phyloP scores from a whole-genome alignment of 1,139 yeast species.

The Eremothecium coryli region DNA sequence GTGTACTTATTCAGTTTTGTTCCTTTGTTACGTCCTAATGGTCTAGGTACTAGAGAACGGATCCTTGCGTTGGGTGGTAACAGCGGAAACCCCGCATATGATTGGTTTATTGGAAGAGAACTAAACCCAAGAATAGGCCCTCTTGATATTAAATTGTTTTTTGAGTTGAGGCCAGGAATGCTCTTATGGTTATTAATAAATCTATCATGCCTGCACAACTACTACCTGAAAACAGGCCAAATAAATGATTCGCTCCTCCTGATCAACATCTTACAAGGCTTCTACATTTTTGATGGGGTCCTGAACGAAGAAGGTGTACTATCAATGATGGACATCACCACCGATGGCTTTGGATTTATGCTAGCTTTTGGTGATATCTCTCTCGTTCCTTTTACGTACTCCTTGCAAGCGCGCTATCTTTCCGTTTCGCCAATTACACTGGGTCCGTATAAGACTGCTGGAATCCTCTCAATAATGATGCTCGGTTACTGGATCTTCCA shows the following conservation, averaged over 20 bases:
- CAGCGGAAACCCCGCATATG: constrained; percentile 64
- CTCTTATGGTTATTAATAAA: constrained; percentile 76
- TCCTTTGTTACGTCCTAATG: constrained; percentile 44
- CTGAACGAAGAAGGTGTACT: constrained; percentile 81
- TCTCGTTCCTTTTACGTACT: constrained; percentile 88
- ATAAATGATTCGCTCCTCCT: constrained; percentile 66
- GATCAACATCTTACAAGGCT: constrained; percentile 61
- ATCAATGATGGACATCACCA: constrained; percentile 91
- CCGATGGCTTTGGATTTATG: constrained; percentile 98
- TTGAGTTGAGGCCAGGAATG: constrained; percentile 94
- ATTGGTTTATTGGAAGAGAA: constrained; percentile 97
- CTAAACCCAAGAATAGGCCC: constrained; percentile 81
- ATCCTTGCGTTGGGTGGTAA: constrained; percentile 83
- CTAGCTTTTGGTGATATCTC: constrained; percentile 87
- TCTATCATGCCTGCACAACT: constrained; percentile 72
- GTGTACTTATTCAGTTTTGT: constrained; percentile 63
- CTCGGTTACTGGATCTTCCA: constrained; percentile 79
- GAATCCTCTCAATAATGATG: constrained; percentile 39
- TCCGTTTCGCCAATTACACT: constrained; percentile 55
- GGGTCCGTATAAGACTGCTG: constrained; percentile 35
- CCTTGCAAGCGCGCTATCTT: constrained; percentile 75
- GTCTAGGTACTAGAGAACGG: constrained; percentile 49
- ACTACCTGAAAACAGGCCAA: constrained; percentile 51
- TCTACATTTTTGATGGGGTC: constrained; percentile 86
- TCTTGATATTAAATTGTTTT: constrained; percentile 82